These are phyloP conservation scores for Aspergillus ochraceus DNA, from an alignment of 2,329 filamentous ascomycete genomes.

Conservation along the genomic window DNA sequence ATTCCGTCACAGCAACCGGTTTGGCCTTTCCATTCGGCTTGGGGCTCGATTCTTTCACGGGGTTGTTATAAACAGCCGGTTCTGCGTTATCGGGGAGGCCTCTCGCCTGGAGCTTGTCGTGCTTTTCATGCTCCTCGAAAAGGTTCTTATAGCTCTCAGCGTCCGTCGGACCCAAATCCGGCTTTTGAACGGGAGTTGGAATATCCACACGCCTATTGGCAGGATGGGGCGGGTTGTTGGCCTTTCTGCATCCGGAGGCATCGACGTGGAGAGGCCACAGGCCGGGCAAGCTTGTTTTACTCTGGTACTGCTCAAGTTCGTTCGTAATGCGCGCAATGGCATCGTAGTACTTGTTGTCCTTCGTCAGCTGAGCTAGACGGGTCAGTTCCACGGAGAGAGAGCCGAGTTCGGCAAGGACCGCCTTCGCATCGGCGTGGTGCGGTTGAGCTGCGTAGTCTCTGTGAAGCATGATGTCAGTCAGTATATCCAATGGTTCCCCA, in stretches of 20 bases:
- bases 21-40: conserved; percentile 11
- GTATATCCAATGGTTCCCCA: not conserved
- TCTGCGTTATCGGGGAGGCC: conserved; percentile 28
- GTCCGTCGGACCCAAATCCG: conserved; percentile 20
- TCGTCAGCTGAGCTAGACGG: conserved; percentile 80
- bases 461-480: conserved; percentile 5
- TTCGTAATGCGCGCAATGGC: conserved; percentile 83
- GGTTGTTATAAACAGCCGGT: conserved; percentile 25
- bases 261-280: conserved; percentile 79
- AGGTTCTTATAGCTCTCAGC: conserved; percentile 26
- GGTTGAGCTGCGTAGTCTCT: conserved; percentile 59
- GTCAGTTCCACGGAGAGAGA: conserved; percentile 88
- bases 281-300: conserved; percentile 68
- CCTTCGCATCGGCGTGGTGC: conserved; percentile 59
- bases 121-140: conserved; percentile 9
- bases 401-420: conserved; percentile 69
- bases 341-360: conserved; percentile 82
- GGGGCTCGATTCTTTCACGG: not conserved
- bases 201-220: not conserved
- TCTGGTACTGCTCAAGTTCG: conserved; percentile 73
- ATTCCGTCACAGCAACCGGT: conserved; percentile 26
- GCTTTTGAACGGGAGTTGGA: conserved; percentile 7
- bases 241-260: conserved; percentile 71
- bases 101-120: conserved; percentile 14
- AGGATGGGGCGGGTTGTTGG: conserved; percentile 15